phyloP scores from a whole-genome alignment of 2,329 filamentous ascomycete species.

The Incumbomyces lentus region DNA sequence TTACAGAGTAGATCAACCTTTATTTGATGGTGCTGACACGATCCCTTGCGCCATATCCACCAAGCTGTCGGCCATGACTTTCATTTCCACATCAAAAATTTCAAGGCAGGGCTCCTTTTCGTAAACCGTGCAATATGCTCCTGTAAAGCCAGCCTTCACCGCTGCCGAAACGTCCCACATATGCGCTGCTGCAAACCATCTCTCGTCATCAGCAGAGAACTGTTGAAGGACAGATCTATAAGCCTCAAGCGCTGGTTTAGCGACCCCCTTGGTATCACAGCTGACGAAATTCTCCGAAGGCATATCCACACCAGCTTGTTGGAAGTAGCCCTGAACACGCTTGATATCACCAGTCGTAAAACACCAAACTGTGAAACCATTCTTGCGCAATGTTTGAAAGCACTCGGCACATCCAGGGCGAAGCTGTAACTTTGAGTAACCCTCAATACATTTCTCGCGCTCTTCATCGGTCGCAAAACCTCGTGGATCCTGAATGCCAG shows the following conservation, averaged over 20 bases:
- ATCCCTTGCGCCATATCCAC: slow-evolving; percentile 37
- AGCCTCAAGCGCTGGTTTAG: slow-evolving; percentile 40
- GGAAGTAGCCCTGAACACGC: slow-evolving; percentile 44
- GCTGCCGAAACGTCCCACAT: slow-evolving; percentile 51
- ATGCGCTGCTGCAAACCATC: slow-evolving; percentile 51
- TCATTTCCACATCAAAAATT: slow-evolving; percentile 41
- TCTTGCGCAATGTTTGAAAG: slow-evolving; percentile 25
- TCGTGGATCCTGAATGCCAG: slow-evolving; percentile 31
- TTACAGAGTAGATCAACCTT: no score
- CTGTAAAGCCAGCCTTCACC: slow-evolving; percentile 40
- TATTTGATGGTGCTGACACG: neutral
- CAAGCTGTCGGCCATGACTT: slow-evolving; percentile 39
- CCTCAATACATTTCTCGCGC: slow-evolving; percentile 27
- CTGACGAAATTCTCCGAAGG: slow-evolving; percentile 41
- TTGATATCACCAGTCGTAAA: slow-evolving; percentile 43
- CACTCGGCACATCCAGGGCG: slow-evolving; percentile 30
- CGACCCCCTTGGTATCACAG: slow-evolving; percentile 40
- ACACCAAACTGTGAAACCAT: slow-evolving; percentile 44
- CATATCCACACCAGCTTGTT: slow-evolving; percentile 34
- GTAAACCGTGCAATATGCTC: slow-evolving; percentile 44
- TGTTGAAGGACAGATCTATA: slow-evolving; percentile 35
- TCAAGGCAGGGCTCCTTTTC: slow-evolving; percentile 43
- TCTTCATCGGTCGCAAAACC: slow-evolving; percentile 30
- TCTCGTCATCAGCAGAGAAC: slow-evolving; percentile 23
- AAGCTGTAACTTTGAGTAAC: slow-evolving; percentile 26